A percentile compares a stretch with the other conserved stretches of the same genome.
phyloP scores from a whole-genome alignment of 345 rosid species.

The Rubroshorea leprosula region DNA sequence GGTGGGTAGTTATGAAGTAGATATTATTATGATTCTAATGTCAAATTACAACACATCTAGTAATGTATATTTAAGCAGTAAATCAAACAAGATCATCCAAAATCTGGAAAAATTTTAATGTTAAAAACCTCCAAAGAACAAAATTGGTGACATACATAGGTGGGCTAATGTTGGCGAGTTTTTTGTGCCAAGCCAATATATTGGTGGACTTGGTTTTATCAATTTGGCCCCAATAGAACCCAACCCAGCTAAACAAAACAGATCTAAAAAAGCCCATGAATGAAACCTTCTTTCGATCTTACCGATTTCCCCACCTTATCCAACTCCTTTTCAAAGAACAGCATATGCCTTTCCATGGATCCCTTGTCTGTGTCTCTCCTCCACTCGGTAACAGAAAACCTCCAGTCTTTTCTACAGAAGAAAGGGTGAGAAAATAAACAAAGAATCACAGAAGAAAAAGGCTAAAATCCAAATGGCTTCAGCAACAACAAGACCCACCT shows the following conservation, averaged over 20 bases:
- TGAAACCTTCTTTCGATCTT: background rate
- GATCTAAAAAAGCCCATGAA: background rate
- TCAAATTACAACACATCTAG: no score
- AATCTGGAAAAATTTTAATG: no score
- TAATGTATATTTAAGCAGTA: no score
- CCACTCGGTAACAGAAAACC: conserved; percentile 26
- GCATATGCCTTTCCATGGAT: conserved; percentile 43
- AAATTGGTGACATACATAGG: no score
- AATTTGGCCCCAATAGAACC: background rate
- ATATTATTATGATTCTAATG: no score
- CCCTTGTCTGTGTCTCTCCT: conserved; percentile 30
- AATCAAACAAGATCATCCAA: no score
- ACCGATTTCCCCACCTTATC: conserved; percentile 29
- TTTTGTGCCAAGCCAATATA: no score
- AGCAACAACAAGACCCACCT: conserved; percentile 51
- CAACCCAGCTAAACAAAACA: background rate
- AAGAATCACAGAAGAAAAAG: background rate
- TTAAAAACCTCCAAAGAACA: no score
- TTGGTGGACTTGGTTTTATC: background rate
- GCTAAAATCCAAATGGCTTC: conserved; percentile 45
- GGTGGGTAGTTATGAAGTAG: no score
- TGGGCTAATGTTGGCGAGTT: no score
- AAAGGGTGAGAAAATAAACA: background rate
- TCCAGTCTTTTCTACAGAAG: background rate
- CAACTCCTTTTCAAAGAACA: conserved; percentile 9